A percentile compares a stretch with the other conserved stretches of the same genome.
phyloP scores from a whole-genome alignment of 2,329 filamentous ascomycete species.

The Blumeriella jaapii region DNA sequence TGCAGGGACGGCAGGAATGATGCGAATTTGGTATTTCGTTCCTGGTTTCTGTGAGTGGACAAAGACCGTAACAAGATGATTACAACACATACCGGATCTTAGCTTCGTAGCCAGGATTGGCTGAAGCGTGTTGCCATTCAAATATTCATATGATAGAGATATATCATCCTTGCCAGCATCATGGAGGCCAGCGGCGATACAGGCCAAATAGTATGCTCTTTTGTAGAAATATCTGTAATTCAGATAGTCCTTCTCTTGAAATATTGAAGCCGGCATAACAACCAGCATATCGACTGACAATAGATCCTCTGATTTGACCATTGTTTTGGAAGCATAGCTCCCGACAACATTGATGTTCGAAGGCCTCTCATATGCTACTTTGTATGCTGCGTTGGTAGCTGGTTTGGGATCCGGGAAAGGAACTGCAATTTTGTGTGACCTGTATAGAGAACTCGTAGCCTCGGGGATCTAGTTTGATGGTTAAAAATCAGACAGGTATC shows the following conservation, averaged over 20 bases:
- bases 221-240: conserved; percentile 94
- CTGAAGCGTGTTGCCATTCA: conserved; percentile 65
- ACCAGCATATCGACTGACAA: conserved; percentile 72
- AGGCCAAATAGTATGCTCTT: conserved; percentile 80
- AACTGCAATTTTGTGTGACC: conserved; percentile 55
- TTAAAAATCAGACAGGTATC: conserved; percentile 2
- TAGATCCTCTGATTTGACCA: conserved; percentile 48
- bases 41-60: too few relatives aligned
- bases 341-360: conserved; percentile 76
- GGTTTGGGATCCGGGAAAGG: conserved; percentile 80
- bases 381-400: conserved; percentile 65
- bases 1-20: conserved; percentile 64
- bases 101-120: conserved; percentile 48
- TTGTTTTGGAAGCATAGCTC: conserved; percentile 70
- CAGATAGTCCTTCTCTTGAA: conserved; percentile 90
- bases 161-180: conserved; percentile 41
- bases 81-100: conserved; percentile 17
- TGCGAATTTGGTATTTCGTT: conserved; percentile 50
- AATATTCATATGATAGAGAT: conserved; percentile 49
- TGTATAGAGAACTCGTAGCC: conserved; percentile 55
- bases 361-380: conserved; percentile 66
- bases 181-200: conserved; percentile 60
- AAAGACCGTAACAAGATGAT: too few relatives aligned
- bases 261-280: conserved; percentile 67
- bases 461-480: conserved; percentile 46